Percentiles rank a stretch among this genome's conserved stretches.
phyloP scores from a whole-genome alignment of 768 basidiomycete species.

The Polyporus arcularius region DNA sequence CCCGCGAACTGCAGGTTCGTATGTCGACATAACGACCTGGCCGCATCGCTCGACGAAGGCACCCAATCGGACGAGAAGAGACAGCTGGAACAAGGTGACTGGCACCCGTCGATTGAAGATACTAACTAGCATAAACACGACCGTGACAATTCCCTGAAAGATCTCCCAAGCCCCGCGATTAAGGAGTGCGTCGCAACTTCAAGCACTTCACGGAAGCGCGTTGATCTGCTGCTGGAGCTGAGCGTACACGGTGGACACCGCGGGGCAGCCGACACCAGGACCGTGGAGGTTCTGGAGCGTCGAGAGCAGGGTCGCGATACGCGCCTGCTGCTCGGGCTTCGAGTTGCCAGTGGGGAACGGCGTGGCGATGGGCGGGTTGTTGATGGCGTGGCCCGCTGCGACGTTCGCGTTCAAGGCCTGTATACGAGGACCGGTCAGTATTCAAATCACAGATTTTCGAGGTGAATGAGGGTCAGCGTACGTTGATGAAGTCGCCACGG shows the following conservation, averaged over 20 bases:
- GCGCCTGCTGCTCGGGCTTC: conserved; percentile 50
- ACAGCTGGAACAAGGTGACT: conserved; percentile 22
- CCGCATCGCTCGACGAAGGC: not conserved
- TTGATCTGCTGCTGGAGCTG: conserved; percentile 20
- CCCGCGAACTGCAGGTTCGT: too few species aligned
- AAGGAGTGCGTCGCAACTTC: not conserved
- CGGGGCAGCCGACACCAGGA: conserved; percentile 68
- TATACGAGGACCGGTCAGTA: too few species aligned
- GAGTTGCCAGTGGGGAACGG: conserved; percentile 66
- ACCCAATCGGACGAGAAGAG: not conserved
- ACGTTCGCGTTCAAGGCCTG: conserved; percentile 45
- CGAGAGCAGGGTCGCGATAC: conserved; percentile 59
- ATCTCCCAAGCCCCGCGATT: not conserved
- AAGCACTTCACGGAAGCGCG: conserved; percentile 10
- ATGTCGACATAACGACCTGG: not conserved
- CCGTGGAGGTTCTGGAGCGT: conserved; percentile 77
- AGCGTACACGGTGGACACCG: conserved; percentile 47
- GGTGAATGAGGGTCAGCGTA: not conserved
- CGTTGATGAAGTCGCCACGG: conserved; percentile 21
- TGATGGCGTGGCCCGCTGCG: conserved; percentile 58
- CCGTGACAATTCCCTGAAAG: conserved; percentile 6
- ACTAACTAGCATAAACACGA: conserved; percentile 16
- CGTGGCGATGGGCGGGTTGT: conserved; percentile 60
- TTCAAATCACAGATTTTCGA: too few species aligned
- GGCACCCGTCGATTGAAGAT: conserved; percentile 21